Evolutionary conservation across 371 early-diverging fungal genomes (phyloP).

Genomic region (Nematocida displodere): DNA sequence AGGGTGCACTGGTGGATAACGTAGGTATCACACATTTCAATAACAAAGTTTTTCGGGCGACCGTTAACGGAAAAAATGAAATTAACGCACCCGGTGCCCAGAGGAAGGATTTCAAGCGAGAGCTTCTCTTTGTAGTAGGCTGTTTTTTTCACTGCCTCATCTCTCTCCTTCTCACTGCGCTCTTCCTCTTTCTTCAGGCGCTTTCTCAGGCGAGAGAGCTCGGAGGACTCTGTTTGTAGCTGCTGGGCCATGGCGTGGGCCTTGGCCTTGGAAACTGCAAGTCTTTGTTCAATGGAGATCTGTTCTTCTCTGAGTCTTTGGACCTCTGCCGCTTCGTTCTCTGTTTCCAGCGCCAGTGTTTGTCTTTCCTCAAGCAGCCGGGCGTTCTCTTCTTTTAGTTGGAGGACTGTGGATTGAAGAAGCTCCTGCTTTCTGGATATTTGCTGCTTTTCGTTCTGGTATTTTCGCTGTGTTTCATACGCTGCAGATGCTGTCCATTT

Average conservation of each 20-base stretch:
- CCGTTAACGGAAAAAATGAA: conserved; percentile 21
- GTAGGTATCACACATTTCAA: conserved; percentile 30
- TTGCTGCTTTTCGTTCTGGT: conserved; percentile 35
- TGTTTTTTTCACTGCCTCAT: neutral
- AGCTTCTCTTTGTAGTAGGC: conserved; percentile 18
- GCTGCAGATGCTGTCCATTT: conserved; percentile 27
- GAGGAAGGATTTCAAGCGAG: neutral
- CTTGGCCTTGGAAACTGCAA: conserved; percentile 1
- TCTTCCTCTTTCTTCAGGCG: conserved; percentile 27
- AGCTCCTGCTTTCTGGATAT: conserved; percentile 19
- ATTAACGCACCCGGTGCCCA: conserved; percentile 8
- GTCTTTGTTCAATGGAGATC: conserved; percentile 11
- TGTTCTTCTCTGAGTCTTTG: conserved; percentile 20
- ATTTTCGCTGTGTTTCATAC: conserved; percentile 20
- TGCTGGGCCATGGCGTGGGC: neutral
- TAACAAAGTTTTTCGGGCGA: conserved; percentile 8
- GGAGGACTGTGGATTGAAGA: conserved; percentile 16
- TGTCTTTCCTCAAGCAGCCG: conserved; percentile 47
- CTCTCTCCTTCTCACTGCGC: conserved; percentile 13
- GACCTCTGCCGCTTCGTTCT: conserved; percentile 29
- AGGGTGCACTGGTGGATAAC: conserved; percentile 20
- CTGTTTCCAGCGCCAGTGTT: conserved; percentile 36
- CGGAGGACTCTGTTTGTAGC: neutral
- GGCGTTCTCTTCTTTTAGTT: conserved; percentile 48
- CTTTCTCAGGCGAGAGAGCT: conserved; percentile 10